These are phyloP conservation scores for Hyaloperonospora arabidopsidis DNA, from an alignment of 352 stramenopile genomes.

Conservation along the genomic window DNA sequence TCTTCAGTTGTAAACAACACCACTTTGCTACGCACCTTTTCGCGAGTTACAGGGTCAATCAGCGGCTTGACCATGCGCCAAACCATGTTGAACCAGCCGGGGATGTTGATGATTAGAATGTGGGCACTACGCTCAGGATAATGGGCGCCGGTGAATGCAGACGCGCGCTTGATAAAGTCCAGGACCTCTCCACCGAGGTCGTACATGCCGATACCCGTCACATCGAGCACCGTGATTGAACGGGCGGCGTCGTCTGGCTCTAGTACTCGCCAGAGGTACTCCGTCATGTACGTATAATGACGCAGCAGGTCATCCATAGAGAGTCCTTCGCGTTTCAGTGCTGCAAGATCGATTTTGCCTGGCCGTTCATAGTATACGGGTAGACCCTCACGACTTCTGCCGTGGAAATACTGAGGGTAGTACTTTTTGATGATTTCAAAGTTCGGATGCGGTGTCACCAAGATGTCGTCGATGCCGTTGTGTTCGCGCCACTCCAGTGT, in stretches of 20 bases:
- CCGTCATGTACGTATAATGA: conserved; percentile 90
- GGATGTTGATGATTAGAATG: conserved; percentile 94
- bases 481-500: conserved; percentile 82
- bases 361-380: conserved; percentile 83
- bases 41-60: conserved; percentile 89
- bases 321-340: conserved; percentile 79
- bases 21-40: conserved; percentile 72
- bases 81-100: conserved; percentile 91
- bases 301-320: conserved; percentile 82
- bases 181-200: conserved; percentile 81
- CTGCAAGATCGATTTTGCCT: conserved; percentile 80
- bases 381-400: conserved; percentile 59
- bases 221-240: conserved; percentile 80
- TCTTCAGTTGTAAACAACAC: background rate
- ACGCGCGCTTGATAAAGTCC: conserved; percentile 84
- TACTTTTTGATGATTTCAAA: conserved; percentile 89
- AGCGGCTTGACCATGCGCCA: conserved; percentile 91
- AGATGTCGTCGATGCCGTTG: conserved; percentile 83
- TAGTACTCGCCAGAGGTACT: conserved; percentile 84
- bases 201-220: conserved; percentile 83
- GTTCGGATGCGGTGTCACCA: conserved; percentile 66
- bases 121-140: conserved; percentile 91
- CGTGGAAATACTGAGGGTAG: conserved; percentile 88
- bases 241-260: conserved; percentile 62
- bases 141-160: conserved; percentile 84